Evolutionary conservation across 2,329 filamentous ascomycete species (phyloP), one percentile per base, ranked within the genome.

Genomic region (Epichloe typhina): DNA sequence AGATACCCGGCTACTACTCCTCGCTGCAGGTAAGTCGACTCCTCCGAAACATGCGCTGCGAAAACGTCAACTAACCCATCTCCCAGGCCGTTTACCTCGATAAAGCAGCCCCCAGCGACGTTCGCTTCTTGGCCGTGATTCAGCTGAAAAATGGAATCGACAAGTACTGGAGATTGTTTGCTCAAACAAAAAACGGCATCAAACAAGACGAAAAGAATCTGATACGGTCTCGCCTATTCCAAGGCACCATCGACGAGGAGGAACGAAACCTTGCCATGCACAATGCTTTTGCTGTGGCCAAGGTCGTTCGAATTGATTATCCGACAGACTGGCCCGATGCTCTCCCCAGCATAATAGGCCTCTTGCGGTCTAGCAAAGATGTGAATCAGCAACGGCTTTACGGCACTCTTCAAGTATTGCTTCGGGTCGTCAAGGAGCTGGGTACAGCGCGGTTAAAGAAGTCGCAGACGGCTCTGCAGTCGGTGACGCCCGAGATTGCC

Each of bases 71-170:
- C 51, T 52, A 5, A 52, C 46, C 42, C 33, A 35, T 45, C 3
- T 15, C 35, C 35, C 61, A 94, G 84, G 77, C 83, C 58, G 79
- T 88, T 37, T 96, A 90, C 64, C 76, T 95, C 55, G 86, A 95
- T 69, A 82, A 81, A 54, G 80, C 81, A 2, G 72, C 94, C 1
- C 86, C 88, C 1, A 69, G 80, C 52, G 83, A 94, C 60, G 79
- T 91, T 49, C 86, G 93, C 54, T 89, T 95, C 61, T 82, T 96
- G 11, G 86, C 91, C 50, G 81, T 97, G 52, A 95, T 97, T 58
- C 87, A 95, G 64, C 76, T 98, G 50, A 97, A 97, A 66, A 96
- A 97, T 66, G 93, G 90, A 50, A 90, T 97, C 66, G 91, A 97
- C 64, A 89, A 85, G 64, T 88, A 89, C 67, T 98, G 93, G 93